Evolutionary conservation across 2,329 filamentous ascomycete species (phyloP).

Genomic region (Colletotrichum tanaceti): DNA sequence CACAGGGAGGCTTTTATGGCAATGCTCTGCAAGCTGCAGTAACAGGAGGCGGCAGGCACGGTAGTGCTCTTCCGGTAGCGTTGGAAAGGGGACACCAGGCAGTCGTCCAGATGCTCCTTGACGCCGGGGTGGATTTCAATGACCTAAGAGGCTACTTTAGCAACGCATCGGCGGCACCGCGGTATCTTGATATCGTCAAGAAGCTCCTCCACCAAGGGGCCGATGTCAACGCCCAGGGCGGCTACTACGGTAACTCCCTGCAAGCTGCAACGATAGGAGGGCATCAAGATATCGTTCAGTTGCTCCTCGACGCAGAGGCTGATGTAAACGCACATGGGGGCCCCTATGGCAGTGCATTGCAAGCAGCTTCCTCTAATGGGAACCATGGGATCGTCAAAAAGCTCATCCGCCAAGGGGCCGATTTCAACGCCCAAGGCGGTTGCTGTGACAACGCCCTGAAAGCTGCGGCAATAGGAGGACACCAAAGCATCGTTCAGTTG

Average conservation of each 20-base stretch:
- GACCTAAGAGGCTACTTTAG: too few relatives aligned
- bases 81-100: not conserved
- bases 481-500: too few relatives aligned
- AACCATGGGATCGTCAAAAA: not conserved
- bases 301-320: too few relatives aligned
- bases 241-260: not conserved
- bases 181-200: not conserved
- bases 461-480: too few relatives aligned
- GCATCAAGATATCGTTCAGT: not conserved
- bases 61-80: not conserved
- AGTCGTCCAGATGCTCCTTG: not conserved
- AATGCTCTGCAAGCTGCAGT: not conserved
- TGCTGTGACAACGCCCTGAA: too few relatives aligned
- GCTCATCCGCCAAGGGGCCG: not conserved
- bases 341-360: not conserved
- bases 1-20: accelerated
- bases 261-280: not conserved
- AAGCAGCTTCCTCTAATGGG: not conserved
- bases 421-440: not conserved
- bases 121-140: not conserved
- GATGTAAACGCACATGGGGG: not conserved
- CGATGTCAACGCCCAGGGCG: not conserved
- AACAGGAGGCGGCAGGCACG: not conserved
- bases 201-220: not conserved
- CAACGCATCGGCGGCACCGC: too few relatives aligned